Evolutionary conservation across 176 grass and related monocot species (phyloP).

Genomic region (Triticum turgidum): DNA sequence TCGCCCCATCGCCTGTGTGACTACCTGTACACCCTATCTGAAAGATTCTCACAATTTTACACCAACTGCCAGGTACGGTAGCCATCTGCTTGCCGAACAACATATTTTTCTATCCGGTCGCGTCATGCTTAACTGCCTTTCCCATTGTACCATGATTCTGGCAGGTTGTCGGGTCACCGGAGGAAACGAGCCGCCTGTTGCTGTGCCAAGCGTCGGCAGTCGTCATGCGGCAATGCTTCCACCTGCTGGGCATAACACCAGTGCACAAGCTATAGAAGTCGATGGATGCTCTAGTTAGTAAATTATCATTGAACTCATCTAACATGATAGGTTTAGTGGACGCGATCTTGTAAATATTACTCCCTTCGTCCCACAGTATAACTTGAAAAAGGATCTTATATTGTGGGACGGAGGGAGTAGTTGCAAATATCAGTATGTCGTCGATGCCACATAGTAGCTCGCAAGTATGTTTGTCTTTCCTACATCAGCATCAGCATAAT

Average conservation of each 20-base stretch:
- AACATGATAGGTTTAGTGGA: not conserved
- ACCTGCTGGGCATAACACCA: constrained; percentile 63
- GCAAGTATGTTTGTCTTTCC: not conserved
- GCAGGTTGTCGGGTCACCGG: constrained; percentile 63
- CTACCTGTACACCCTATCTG: constrained; percentile 91
- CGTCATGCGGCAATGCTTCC: constrained; percentile 62
- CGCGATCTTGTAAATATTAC: too few relatives aligned
- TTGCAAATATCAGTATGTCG: not conserved
- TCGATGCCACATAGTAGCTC: not conserved
- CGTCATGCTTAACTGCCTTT: not conserved
- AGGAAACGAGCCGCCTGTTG: constrained; percentile 61
- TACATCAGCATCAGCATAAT: not conserved
- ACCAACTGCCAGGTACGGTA: constrained; percentile 92
- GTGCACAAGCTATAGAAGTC: constrained; percentile 55
- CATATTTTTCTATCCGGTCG: not conserved
- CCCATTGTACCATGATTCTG: not conserved
- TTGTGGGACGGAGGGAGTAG: too few relatives aligned
- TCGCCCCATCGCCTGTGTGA: constrained; percentile 89
- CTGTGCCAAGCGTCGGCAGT: constrained; percentile 60
- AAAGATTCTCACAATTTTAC: constrained; percentile 86
- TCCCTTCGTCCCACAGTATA: too few relatives aligned
- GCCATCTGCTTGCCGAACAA: not conserved
- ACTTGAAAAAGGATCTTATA: too few relatives aligned
- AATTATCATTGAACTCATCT: too few relatives aligned
- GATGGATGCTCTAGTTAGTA: not conserved